Evolutionary conservation across 2,329 filamentous ascomycete genomes (phyloP), one percentile per base, ranked within the genome.

Genomic region (Sporothrix brasiliensis): DNA sequence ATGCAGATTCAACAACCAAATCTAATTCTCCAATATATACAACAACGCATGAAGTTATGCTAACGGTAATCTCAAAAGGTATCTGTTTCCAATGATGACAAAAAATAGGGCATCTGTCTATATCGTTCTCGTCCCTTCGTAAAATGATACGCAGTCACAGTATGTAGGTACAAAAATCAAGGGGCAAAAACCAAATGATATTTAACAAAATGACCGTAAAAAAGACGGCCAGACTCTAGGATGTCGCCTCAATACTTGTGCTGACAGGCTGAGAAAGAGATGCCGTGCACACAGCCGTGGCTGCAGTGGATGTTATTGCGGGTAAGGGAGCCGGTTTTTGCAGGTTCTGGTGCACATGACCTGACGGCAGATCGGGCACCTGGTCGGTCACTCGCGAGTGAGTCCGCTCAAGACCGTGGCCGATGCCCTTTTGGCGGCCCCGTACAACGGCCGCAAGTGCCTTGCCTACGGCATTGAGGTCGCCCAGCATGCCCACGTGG

Each of bases 401-500:
- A 2, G 50, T 16, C 21, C 13, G 39, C 34, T 4, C 39, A 14
- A 47, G 52, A 4, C 89, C 87, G 72, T 89, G 74, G 1, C 93
- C 93, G 74, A 97, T 91, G 0, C 93, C 91, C 78, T 89, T 91
- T 72, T 80, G 82, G 69, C 92, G 84, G 1, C 89, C 93, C 69
- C 85, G 84, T 0, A 89, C 77, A 16, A 97, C 79, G 13, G 91
- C 92, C 75, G 84, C 83, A 47, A 97, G 79, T 73, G 91, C 93
- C 75, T 84, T 86, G 0, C 93, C 93, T 0, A 97, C 89, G 0
- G 90, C 92, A 73, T 92, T 89, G 73, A 97, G 78, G 81, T 97
- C 94, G 0, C 94, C 94, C 44, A 97, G 79, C 76, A 98, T 84
- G 0, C 92, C 93, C 49, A 97, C 90, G 81, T 98, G 94, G 0